A percentile compares a stretch with the other conserved stretches of the same genome.
Evolutionary conservation across 768 basidiomycete species (phyloP).

Genomic region (Cubamyces sp.): DNA sequence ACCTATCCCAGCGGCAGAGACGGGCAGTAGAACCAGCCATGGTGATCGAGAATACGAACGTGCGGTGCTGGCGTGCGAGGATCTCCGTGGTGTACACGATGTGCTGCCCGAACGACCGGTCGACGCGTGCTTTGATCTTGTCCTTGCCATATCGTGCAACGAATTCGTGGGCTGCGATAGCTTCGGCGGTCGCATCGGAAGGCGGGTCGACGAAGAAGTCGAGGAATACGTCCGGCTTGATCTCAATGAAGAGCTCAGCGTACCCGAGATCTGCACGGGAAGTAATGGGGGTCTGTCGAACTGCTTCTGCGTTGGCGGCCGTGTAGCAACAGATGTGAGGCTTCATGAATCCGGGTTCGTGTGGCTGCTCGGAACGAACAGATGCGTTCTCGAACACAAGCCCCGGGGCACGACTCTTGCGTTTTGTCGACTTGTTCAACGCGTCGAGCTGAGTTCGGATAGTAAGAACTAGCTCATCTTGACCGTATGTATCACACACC

Average conservation of each 20-base stretch:
- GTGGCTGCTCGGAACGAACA: neutral
- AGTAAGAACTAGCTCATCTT: too few relatives aligned
- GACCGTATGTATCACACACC: neutral
- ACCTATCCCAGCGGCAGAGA: conserved; percentile 39
- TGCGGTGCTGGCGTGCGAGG: conserved; percentile 35
- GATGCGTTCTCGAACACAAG: neutral
- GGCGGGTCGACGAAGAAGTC: conserved; percentile 19
- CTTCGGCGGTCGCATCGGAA: neutral
- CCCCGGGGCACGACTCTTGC: conserved; percentile 4
- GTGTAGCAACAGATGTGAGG: conserved; percentile 13
- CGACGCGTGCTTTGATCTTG: neutral
- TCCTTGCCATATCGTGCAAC: neutral
- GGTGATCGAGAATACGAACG: conserved; percentile 34
- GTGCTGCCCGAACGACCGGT: neutral
- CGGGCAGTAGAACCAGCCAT: conserved; percentile 33
- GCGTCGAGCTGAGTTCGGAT: too few relatives aligned
- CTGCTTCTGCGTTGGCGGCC: neutral
- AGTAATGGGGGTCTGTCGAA: neutral
- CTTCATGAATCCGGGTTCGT: neutral
- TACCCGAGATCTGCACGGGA: conserved; percentile 1
- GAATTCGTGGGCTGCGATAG: neutral
- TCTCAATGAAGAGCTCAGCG: conserved; percentile 20
- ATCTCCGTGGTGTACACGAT: conserved; percentile 4
- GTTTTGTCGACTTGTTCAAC: neutral
- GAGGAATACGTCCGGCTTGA: neutral